Evolutionary conservation across 2,329 filamentous ascomycete genomes (phyloP).

Genomic region (Leptographium radiaticola): DNA sequence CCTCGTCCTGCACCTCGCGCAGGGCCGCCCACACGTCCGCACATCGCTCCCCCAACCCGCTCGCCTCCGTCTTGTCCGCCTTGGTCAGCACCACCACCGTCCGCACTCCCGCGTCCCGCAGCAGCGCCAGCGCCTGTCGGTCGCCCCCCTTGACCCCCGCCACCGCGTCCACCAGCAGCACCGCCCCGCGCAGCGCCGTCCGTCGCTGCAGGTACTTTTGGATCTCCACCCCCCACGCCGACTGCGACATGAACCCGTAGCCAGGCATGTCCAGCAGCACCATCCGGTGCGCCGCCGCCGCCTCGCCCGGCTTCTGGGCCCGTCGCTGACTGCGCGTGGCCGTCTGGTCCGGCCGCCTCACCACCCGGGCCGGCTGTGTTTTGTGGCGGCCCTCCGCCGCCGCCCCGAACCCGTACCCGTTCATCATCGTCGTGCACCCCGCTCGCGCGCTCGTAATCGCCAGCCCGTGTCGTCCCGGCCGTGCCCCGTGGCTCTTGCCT

Average conservation of each 20-base stretch:
- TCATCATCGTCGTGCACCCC: slow-evolving; percentile 41
- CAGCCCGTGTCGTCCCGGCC: slow-evolving; percentile 30
- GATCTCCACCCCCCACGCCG: slow-evolving; percentile 40
- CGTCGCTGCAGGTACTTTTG: slow-evolving; percentile 35
- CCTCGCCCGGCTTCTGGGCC: slow-evolving; percentile 16
- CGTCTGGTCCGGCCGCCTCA: too few species aligned
- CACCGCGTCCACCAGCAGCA: slow-evolving; percentile 40
- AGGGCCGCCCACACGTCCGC: slow-evolving; percentile 19
- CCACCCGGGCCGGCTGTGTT: not conserved
- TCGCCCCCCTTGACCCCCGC: slow-evolving; percentile 38
- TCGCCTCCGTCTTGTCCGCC: slow-evolving; percentile 32
- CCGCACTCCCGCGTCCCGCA: slow-evolving; percentile 30
- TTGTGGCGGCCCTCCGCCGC: slow-evolving; percentile 7
- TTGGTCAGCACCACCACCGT: slow-evolving; percentile 43
- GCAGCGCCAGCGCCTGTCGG: slow-evolving; percentile 29
- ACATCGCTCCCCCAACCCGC: slow-evolving; percentile 13
- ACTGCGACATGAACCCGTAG: slow-evolving; percentile 22
- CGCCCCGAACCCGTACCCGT: slow-evolving; percentile 41
- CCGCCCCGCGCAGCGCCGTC: slow-evolving; percentile 33
- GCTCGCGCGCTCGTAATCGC: slow-evolving; percentile 37
- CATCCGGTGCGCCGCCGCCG: slow-evolving; percentile 31
- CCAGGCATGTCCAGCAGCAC: slow-evolving; percentile 26
- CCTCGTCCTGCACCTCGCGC: slow-evolving; percentile 11
- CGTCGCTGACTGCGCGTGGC: slow-evolving; percentile 6
- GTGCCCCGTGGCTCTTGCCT: slow-evolving; percentile 15